A percentile compares a stretch with the other conserved stretches of the same genome.
These are phyloP conservation scores for Arabidopsis thaliana DNA, from an alignment of 345 rosid genomes.

Conservation along the genomic window TAIR10.1 NC_003070.9:20543001-20543500, in stretches of 20 bases:
- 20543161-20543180: conserved; percentile 57
- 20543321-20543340: conserved; percentile 49
- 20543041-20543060: conserved; percentile 44
- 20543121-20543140: conserved; percentile 35
- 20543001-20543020: conserved; percentile 23
- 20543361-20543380: conserved; percentile 64
- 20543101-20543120: conserved; percentile 31
- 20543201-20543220: conserved; percentile 60
- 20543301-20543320: conserved; percentile 57
- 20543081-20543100: conserved; percentile 33
- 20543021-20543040: conserved; percentile 29
- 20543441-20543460: conserved; percentile 40
- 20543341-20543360: conserved; percentile 53
- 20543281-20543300: conserved; percentile 62
- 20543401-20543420: conserved; percentile 59
- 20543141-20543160: conserved; percentile 45
- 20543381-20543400: conserved; percentile 63
- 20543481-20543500: not conserved
- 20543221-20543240: conserved; percentile 51
- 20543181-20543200: conserved; percentile 61
- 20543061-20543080: conserved; percentile 47
- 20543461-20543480: conserved; percentile 3
- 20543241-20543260: conserved; percentile 55
- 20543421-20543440: conserved; percentile 40
- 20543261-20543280: conserved; percentile 59